A percentile compares a stretch with the other conserved stretches of the same genome.
These are phyloP conservation scores for Aspergillus sclerotiicarbonarius DNA, from an alignment of 495 filamentous ascomycete genomes.

Conservation along the genomic window DNA sequence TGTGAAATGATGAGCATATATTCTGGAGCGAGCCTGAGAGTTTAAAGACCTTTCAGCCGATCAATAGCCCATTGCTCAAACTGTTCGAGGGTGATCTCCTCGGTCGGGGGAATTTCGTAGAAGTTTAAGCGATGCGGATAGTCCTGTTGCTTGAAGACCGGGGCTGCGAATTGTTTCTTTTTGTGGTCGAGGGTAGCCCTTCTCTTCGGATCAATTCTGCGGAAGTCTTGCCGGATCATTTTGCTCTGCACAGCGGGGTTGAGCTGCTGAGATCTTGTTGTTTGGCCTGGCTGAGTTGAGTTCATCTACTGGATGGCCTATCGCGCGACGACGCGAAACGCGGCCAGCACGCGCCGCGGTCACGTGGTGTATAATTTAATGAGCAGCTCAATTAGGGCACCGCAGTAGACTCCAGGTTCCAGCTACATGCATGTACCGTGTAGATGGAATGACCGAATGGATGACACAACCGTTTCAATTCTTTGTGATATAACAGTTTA, in stretches of 20 bases:
- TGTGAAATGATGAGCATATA: conserved; percentile 29
- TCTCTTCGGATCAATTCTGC: conserved; percentile 78
- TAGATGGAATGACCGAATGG: no score
- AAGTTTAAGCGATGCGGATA: conserved; percentile 90
- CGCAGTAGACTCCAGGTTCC: no score
- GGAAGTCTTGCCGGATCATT: conserved; percentile 72
- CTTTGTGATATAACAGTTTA: no score
- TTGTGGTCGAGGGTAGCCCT: conserved; percentile 71
- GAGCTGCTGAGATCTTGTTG: neutral
- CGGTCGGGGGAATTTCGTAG: conserved; percentile 83
- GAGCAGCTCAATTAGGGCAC: no score
- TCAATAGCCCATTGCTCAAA: conserved; percentile 99
- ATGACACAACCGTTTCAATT: no score
- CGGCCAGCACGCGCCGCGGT: conserved; percentile 12
- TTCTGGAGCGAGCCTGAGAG: neutral
- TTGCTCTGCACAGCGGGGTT: conserved; percentile 18
- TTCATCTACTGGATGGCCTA: conserved; percentile 1
- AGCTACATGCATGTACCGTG: no score
- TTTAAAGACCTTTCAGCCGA: conserved; percentile 65
- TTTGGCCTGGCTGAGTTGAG: neutral
- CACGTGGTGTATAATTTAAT: conserved; percentile 7
- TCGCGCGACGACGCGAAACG: conserved; percentile 27
- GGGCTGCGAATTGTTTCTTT: conserved; percentile 79
- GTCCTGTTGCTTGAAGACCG: conserved; percentile 66
- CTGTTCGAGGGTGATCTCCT: conserved; percentile 93